Percentiles rank a stretch among this genome's conserved stretches.
Conservation (phyloP, 2,329 filamentous ascomycete species). For the Trichoderma hamatum region DNA sequence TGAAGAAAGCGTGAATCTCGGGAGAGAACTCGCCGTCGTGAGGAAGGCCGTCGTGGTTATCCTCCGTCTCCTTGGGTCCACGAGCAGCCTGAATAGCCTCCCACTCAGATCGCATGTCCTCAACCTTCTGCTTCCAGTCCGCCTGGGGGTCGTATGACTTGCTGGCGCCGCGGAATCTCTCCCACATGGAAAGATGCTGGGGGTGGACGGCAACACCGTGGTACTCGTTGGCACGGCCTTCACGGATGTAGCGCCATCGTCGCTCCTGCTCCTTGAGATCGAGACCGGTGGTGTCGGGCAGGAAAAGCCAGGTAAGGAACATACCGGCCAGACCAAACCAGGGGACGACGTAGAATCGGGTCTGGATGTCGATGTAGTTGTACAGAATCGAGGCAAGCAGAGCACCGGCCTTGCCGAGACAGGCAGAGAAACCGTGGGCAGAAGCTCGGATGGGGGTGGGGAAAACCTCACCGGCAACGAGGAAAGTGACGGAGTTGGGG, state of each 20-base stretch:
- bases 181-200: slow-evolving; percentile 84
- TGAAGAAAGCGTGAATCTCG: slow-evolving; percentile 60
- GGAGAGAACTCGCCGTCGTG: slow-evolving; percentile 56
- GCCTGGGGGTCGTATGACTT: slow-evolving; percentile 82
- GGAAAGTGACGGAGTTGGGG: slow-evolving; percentile 94
- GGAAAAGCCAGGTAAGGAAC: slow-evolving; percentile 79
- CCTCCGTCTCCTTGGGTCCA: slow-evolving; percentile 53
- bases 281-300: slow-evolving; percentile 95
- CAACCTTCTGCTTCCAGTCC: slow-evolving; percentile 82
- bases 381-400: slow-evolving; percentile 86
- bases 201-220: slow-evolving; percentile 92
- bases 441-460: slow-evolving; percentile 91
- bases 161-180: slow-evolving; percentile 75
- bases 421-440: slow-evolving; percentile 93
- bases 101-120: slow-evolving; percentile 74
- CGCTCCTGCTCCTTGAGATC: slow-evolving; percentile 98
- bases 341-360: slow-evolving; percentile 88
- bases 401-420: slow-evolving; percentile 84
- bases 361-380: slow-evolving; percentile 87
- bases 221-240: slow-evolving; percentile 78
- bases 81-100: slow-evolving; percentile 53
- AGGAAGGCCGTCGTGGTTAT: slow-evolving; percentile 40
- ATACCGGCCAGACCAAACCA: slow-evolving; percentile 93
- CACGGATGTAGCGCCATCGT: slow-evolving; percentile 84
- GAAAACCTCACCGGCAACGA: slow-evolving; percentile 95